phyloP scores from a whole-genome alignment of 2,329 filamentous ascomycete genomes.

The Calonectria pauciramosa region DNA sequence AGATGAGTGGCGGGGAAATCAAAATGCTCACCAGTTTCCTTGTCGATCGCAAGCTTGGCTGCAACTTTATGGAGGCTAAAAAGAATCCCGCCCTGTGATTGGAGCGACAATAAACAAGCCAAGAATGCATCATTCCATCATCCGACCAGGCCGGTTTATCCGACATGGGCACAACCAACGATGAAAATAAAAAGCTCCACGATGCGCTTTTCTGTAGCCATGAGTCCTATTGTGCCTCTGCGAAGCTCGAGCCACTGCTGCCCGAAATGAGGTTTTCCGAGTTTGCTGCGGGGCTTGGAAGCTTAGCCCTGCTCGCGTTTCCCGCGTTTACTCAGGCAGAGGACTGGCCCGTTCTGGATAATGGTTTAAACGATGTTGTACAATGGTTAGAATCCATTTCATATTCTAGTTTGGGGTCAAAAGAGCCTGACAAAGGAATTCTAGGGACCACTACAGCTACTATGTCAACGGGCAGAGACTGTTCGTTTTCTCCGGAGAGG shows the following conservation, averaged over 20 bases:
- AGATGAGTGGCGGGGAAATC: conserved; percentile 13
- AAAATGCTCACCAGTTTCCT: neutral
- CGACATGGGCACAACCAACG: neutral
- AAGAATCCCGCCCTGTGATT: neutral
- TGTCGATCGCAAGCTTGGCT: conserved; percentile 14
- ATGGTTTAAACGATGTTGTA: conserved; percentile 50
- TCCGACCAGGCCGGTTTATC: neutral
- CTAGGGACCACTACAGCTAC: conserved; percentile 58
- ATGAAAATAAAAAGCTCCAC: neutral
- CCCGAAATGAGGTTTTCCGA: neutral
- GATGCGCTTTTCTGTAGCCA: neutral
- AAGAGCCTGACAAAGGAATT: neutral
- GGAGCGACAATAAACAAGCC: neutral
- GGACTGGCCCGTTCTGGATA: conserved; percentile 47
- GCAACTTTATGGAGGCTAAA: conserved; percentile 13
- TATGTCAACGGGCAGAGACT: conserved; percentile 56
- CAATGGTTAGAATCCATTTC: conserved; percentile 43
- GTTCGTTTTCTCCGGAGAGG: conserved; percentile 59
- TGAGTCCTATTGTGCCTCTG: neutral
- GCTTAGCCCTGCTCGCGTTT: neutral
- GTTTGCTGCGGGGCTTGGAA: neutral
- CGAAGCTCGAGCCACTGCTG: neutral
- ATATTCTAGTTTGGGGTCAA: neutral
- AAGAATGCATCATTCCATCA: neutral
- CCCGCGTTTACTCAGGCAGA: neutral